Evolutionary conservation across 1,284 basidiomycete genomes (phyloP).

Genomic region (Pseudozyma sp.): DNA sequence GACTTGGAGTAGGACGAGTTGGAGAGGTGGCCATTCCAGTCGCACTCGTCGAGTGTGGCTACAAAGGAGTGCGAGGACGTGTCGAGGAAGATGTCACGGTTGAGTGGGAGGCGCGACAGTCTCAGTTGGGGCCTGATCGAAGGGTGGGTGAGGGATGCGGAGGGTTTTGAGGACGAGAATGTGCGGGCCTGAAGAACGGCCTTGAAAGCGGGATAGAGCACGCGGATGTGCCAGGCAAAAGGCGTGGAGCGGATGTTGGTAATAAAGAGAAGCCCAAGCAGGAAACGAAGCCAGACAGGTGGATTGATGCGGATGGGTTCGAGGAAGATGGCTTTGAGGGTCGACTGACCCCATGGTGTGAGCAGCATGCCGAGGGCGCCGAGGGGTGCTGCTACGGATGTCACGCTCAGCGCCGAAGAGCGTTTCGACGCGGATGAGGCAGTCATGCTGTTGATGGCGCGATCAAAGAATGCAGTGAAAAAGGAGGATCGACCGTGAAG

Average conservation of each 20-base stretch:
- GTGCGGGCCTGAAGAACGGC: conserved; percentile 19
- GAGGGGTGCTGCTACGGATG: conserved; percentile 10
- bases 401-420: conserved; percentile 1
- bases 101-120: conserved; percentile 40
- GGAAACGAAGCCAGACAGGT: conserved; percentile 41
- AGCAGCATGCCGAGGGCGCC: conserved; percentile 22
- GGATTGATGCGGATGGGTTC: conserved; percentile 38
- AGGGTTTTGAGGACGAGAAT: conserved; percentile 5
- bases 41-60: conserved; percentile 53
- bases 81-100: conserved; percentile 52
- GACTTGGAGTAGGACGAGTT: conserved; percentile 52
- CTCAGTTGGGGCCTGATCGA: conserved; percentile 33
- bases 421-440: conserved; percentile 7
- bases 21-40: conserved; percentile 56
- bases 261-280: conserved; percentile 37
- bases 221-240: conserved; percentile 47
- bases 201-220: conserved; percentile 41
- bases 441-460: conserved; percentile 9
- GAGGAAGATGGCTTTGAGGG: conserved; percentile 15
- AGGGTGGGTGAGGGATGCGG: conserved; percentile 3
- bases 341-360: conserved; percentile 23
- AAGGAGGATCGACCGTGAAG: no score
- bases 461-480: no score
- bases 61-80: conserved; percentile 20
- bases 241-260: conserved; percentile 50